Evolutionary conservation across 495 filamentous ascomycete species (phyloP), one percentile per base, ranked within the genome.

Genomic region (Podospora appendiculata): DNA sequence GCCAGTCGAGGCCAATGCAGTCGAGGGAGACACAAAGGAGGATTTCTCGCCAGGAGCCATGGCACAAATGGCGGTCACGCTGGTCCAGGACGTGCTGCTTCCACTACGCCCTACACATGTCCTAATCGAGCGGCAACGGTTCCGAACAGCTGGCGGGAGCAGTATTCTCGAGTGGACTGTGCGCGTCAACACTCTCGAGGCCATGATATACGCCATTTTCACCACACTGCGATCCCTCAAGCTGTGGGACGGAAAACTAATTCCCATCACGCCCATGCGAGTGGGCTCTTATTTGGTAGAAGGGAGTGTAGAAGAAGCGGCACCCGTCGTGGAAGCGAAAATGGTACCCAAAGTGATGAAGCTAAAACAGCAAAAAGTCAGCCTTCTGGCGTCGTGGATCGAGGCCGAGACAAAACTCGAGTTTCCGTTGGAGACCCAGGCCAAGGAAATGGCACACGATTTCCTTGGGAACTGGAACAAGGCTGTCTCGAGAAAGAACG

Each of bases 71-170:
- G 84, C 92, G 14, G 79, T 86, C 62, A 59, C 54, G 7, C 74
- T 95, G 8, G 56, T 91, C 49, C 70, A 60, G 3, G 61, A 72
- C 1, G 70, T 78, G 3, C 58, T 88, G 7, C 62, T 86, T 13
- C 68, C 58, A 11, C 62, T 62, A 35, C 66, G 70, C 2, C 89
- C 87, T 3, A 86, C 80, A 11, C 83, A 85, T 57, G 74, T 97
- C 40, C 76, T 97, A 1, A 90, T 97, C 50, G 92, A 97, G 69
- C 83, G 88, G 4, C 92, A 97, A 63, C 87, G 92, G 1, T 94
- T 86, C 68, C 87, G 93, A 25, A 84, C 83, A 10, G 73, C 71
- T 14, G 80, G 88, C 33, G 74, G 66, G 0, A 57, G 78, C 0
- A 77, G 81, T 7, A 79, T 97, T 3, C 79, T 83, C 36, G 89